A percentile compares a stretch with the other conserved stretches of the same genome.
These are phyloP conservation scores for Pseudoturritis turrita DNA, from an alignment of 345 rosid genomes.

Conservation along the genomic window DNA sequence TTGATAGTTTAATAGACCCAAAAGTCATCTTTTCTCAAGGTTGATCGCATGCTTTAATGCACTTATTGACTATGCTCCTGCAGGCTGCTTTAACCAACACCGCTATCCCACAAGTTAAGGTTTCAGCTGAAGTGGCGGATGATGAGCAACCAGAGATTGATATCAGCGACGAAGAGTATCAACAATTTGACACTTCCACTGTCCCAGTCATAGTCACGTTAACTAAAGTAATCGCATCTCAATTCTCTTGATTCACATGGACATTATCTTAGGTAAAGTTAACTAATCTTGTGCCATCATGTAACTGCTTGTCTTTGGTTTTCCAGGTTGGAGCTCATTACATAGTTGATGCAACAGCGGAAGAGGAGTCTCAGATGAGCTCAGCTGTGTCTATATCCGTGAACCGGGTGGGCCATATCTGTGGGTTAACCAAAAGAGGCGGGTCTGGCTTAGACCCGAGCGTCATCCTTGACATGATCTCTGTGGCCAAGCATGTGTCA, in stretches of 20 bases:
- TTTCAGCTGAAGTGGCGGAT: constrained; percentile 45
- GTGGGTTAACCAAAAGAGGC: constrained; percentile 82
- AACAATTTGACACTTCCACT: constrained; percentile 73
- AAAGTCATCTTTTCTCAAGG: neutral
- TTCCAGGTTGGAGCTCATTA: constrained; percentile 66
- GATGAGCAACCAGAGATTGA: constrained; percentile 90
- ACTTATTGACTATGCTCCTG: constrained; percentile 17
- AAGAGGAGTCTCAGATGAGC: constrained; percentile 95
- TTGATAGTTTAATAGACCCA: neutral
- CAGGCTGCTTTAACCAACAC: constrained; percentile 97
- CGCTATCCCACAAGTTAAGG: constrained; percentile 71
- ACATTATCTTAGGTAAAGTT: neutral
- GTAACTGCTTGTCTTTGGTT: neutral
- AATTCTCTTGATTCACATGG: neutral
- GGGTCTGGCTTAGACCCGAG: constrained; percentile 83
- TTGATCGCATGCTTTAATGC: neutral
- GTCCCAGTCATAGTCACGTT: constrained; percentile 72
- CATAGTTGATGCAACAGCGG: constrained; percentile 85
- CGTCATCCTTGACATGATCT: constrained; percentile 77
- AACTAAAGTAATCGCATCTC: constrained; percentile 50
- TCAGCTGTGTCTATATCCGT: constrained; percentile 80
- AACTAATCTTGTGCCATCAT: neutral
- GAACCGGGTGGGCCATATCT: constrained; percentile 62
- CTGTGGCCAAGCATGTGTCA: constrained; percentile 64
- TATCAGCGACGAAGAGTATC: constrained; percentile 91